These are phyloP conservation scores for Chimonanthus praecox DNA, from an alignment of 164 flowering plant species.

Conservation along the genomic window DNA sequence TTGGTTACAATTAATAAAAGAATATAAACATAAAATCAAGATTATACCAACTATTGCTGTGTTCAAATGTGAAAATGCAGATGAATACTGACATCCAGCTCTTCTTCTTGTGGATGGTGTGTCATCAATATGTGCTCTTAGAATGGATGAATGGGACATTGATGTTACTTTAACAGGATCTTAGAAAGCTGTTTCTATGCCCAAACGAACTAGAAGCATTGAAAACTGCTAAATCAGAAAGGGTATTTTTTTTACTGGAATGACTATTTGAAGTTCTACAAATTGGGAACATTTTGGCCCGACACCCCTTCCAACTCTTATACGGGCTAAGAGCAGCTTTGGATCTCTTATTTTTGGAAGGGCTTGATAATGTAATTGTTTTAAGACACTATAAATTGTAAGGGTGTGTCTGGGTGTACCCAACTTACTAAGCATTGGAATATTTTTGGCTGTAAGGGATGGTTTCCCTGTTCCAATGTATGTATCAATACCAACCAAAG, in stretches of 20 bases:
- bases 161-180: slow-evolving; percentile 97
- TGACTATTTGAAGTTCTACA: slow-evolving; percentile 90
- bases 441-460: neutral
- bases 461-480: neutral
- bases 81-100: slow-evolving; percentile 83
- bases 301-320: slow-evolving; percentile 96
- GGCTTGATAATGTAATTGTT: slow-evolving; percentile 79
- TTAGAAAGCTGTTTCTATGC: slow-evolving; percentile 97
- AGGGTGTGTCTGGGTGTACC: neutral
- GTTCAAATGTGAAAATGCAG: slow-evolving; percentile 31
- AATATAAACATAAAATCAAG: no score
- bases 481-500: neutral
- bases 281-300: slow-evolving; percentile 95
- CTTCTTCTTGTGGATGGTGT: slow-evolving; percentile 92
- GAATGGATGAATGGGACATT: slow-evolving; percentile 98
- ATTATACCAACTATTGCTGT: neutral
- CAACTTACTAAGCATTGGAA: neutral
- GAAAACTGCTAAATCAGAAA: slow-evolving; percentile 77
- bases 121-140: slow-evolving; percentile 92
- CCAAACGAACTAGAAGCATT: slow-evolving; percentile 87
- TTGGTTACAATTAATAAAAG: no score
- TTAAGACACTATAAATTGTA: neutral
- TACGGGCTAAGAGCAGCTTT: slow-evolving; percentile 95
- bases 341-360: slow-evolving; percentile 92
- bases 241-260: slow-evolving; percentile 96